Percentiles rank a stretch among this genome's conserved stretches.
Evolutionary conservation across 345 rosid genomes (phyloP).

Genomic region (Corchorus capsularis): DNA sequence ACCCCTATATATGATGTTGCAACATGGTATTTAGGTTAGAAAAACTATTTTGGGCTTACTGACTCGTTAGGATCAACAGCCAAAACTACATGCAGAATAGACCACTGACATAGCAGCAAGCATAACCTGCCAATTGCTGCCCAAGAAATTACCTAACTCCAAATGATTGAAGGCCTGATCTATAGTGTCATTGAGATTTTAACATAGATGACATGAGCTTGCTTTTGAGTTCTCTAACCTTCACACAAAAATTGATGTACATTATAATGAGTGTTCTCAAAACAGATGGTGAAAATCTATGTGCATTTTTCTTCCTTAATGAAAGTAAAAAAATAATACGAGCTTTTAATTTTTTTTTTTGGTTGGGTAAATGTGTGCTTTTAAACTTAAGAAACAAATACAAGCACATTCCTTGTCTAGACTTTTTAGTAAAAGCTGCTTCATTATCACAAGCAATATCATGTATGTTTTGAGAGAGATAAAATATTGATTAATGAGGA

Average conservation of each 20-base stretch:
- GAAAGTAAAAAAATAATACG: too few species aligned
- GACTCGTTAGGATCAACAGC: too few species aligned
- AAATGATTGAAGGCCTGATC: neutral
- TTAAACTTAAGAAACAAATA: neutral
- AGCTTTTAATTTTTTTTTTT: too few species aligned
- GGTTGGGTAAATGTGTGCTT: neutral
- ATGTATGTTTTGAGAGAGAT: neutral
- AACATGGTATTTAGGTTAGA: too few species aligned
- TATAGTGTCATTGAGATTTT: neutral
- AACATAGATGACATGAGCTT: too few species aligned
- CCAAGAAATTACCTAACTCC: neutral
- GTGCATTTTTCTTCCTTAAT: neutral
- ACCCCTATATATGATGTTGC: neutral
- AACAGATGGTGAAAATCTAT: neutral
- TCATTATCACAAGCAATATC: neutral
- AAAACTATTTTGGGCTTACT: neutral
- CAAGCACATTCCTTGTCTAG: neutral
- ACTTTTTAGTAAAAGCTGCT: neutral
- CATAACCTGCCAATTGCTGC: neutral
- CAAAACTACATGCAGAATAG: neutral
- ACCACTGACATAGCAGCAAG: neutral
- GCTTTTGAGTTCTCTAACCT: neutral
- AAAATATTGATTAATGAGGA: neutral
- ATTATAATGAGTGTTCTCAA: neutral
- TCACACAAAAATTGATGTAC: neutral